A percentile compares a stretch with the other conserved stretches of the same genome.
phyloP scores from a whole-genome alignment of 805 yeast genomes.

The Wickerhamiella dianesei region DNA sequence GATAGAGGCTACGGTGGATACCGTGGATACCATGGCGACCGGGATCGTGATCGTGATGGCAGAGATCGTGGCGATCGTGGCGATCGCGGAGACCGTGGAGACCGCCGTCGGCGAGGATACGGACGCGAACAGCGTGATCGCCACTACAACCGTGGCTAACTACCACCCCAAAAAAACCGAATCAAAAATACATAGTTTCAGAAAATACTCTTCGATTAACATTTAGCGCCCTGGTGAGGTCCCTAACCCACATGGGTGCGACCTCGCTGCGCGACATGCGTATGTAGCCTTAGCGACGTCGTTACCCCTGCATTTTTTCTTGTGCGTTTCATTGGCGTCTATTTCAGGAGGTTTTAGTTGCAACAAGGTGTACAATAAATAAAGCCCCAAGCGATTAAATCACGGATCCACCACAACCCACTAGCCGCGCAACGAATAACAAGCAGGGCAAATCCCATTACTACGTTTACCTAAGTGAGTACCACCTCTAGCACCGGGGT shows the following conservation, averaged over 20 bases:
- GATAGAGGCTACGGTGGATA: conserved; percentile 3
- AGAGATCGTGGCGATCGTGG: conserved; percentile 20
- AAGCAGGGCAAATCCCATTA: neutral
- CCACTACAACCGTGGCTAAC: conserved; percentile 10
- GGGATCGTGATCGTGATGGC: conserved; percentile 18
- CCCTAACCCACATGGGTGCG: too few species aligned
- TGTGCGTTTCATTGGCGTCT: too few species aligned
- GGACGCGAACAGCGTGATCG: conserved; percentile 19
- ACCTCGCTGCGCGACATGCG: too few species aligned
- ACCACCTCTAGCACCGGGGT: neutral
- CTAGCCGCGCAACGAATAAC: neutral
- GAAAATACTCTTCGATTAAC: too few species aligned
- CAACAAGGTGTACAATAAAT: too few species aligned
- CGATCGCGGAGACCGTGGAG: conserved; percentile 5
- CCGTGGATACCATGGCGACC: conserved; percentile 17
- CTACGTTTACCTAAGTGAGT: neutral
- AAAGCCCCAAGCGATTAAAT: too few species aligned
- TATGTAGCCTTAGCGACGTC: too few species aligned
- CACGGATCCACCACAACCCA: too few species aligned
- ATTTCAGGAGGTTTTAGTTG: too few species aligned
- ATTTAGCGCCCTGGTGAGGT: too few species aligned
- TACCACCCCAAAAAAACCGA: neutral
- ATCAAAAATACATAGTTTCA: too few species aligned
- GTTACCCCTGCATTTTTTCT: too few species aligned
- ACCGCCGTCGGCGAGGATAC: conserved; percentile 15